Evolutionary conservation across 2,329 filamentous ascomycete species (phyloP), one percentile per base, ranked within the genome.

Genomic region (Talaromyces sp.): DNA sequence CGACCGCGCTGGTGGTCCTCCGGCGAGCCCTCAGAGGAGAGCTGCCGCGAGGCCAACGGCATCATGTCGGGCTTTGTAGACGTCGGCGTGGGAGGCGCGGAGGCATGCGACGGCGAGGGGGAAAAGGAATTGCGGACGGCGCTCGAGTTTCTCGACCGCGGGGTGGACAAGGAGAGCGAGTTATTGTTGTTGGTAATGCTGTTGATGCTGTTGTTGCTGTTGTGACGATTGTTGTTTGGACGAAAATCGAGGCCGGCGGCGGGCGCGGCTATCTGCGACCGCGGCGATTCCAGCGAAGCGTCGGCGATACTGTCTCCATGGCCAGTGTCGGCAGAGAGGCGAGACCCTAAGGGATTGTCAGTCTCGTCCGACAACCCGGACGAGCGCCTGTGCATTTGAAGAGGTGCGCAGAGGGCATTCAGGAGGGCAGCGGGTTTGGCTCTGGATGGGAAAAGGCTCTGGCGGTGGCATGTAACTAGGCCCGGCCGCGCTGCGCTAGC

Each of bases 341-440:
- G 72, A 63, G 70, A 67, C 63, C 66, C 64, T 64, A 67, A 68
- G 62, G 71, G 70, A 65, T 75, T 71, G 67, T 74, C 70, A 71
- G 70, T 67, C 67, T 75, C 73, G 70, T 77, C 74, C 73, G 73
- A 73, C 64, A 73, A 75, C 67, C 73, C 75, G 70, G 76, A 78
- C 70, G 72, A 75, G 69, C 74, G 75, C 75, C 73, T 77, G 70
- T 73, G 75, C 76, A 78, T 78, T 77, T 69, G 74, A 74, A 69
- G 70, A 70, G 63, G 66, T 67, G 66, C 68, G 68, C 65, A 63
- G 68, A 63, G 65, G 69, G 73, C 73, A 75, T 75, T 68, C 73
- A 74, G 53, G 49, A 52, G 49, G 43, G 43, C 21, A 41, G 38
- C 38, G 38, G 19, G 21, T 46, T 24, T 46, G 43, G 21, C 43